Percentiles rank a stretch among this genome's conserved stretches.
Evolutionary conservation across 495 filamentous ascomycete genomes (phyloP).

Genomic region (Aspergillus taichungensis): DNA sequence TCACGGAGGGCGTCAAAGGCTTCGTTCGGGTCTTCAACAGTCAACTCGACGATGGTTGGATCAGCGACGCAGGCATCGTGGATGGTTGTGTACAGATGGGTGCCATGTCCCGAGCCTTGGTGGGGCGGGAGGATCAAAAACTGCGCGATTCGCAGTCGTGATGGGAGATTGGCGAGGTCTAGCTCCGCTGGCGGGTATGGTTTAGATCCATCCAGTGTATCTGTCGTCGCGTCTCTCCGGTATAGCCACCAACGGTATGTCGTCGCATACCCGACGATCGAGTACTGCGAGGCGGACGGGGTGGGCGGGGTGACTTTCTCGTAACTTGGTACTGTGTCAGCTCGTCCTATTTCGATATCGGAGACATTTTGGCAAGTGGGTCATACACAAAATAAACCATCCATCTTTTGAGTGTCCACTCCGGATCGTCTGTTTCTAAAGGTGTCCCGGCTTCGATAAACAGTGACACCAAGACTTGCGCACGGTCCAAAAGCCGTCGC

Average conservation of each 20-base stretch:
- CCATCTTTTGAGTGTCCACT: constrained; percentile 73
- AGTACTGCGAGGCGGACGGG: constrained; percentile 48
- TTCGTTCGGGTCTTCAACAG: constrained; percentile 94
- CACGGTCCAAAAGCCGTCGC: constrained; percentile 57
- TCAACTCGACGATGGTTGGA: constrained; percentile 65
- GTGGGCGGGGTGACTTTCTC: constrained; percentile 48
- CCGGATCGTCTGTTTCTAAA: constrained; percentile 61
- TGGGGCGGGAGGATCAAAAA: constrained; percentile 89
- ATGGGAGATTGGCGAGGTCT: constrained; percentile 43
- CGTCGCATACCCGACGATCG: constrained; percentile 78
- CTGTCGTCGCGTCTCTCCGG: constrained; percentile 20
- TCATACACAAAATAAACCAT: constrained; percentile 68
- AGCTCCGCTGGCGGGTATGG: constrained; percentile 35
- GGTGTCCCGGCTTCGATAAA: constrained; percentile 85
- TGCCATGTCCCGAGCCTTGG: constrained; percentile 70
- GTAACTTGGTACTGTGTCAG: constrained; percentile 41
- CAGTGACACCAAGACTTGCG: constrained; percentile 75
- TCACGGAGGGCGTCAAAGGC: constrained; percentile 88
- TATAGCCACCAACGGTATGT: constrained; percentile 67
- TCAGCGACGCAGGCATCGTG: constrained; percentile 54
- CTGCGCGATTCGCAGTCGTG: constrained; percentile 80
- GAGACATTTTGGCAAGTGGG: not conserved
- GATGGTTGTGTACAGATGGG: constrained; percentile 71
- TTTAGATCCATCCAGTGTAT: constrained; percentile 26
- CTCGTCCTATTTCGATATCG: not conserved